Evolutionary conservation across 352 stramenopile species (phyloP), one percentile per base, ranked within the genome.

Genomic region (Phytophthora chlamydospora): DNA sequence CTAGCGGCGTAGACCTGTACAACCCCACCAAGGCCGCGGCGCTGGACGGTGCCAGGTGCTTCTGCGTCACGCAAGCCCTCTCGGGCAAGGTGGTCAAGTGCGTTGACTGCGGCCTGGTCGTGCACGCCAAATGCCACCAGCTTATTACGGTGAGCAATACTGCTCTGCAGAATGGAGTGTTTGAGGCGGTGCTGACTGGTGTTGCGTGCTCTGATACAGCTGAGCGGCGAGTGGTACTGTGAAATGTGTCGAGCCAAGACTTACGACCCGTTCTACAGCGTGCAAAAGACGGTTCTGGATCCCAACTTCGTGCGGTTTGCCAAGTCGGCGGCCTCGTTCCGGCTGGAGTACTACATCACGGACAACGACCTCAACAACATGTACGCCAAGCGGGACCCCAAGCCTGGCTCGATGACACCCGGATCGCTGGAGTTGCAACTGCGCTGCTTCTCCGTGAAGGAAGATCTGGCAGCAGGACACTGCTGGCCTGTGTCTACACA

Each of bases 101-200:
- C 56, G 32, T 58, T 7, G 60, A 72, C 12, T 95, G 86, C 41
- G 59, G 61, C 1, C 57, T 84, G n/a, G 39, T 36, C n/a, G 83
- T 93, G 17, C 86, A 95, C 64, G 80, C 77, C 46, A 92, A 92
- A 45, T 95, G 84, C 50, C 81, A 92, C 45, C 82, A 92, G 58
- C 64, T 91, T 43, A 64, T 83, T 52, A 75, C 73, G 62, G 78
- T 89, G 47, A 6, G 62, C 63, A 14, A 14, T 11, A 42, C n/a
- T 46, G n/a, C n/a, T n/a, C n/a, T n/a, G 19, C 9, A 14, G 42
- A 9, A 14, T 29, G 31, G 4, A 40, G 21, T 32, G 9, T 21
- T 50, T 55, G 43, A 64, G 21, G n/a, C 10, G 41, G 29, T 44
- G 42, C 24, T 21, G 14, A 50, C 11, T 61, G 34, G 31, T 52